Base-by-base conservation (phyloP, 2,329 filamentous ascomycete genomes). In the Botrytis byssoidea region DNA sequence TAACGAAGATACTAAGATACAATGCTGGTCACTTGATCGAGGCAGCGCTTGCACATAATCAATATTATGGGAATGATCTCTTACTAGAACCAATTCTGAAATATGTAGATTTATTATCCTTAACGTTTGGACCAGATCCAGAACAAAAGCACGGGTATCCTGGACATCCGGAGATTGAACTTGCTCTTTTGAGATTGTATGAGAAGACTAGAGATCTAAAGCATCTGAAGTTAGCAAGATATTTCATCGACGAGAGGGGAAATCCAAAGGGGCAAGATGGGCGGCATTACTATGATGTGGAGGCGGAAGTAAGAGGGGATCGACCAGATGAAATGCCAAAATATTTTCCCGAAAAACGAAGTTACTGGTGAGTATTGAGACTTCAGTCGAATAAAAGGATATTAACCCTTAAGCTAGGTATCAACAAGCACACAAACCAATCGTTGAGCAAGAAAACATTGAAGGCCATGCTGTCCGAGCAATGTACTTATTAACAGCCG, bases 1-100 rank as follows among this genome's bases (percentile, higher is more conserved):
- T 44, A 29, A 40, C 46, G 3, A 42, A 57, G 32, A 42, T 18
- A 29, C 20, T 14, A 57, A 87, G 86, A 74, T 89, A 90, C 78
- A 90, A 90, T 75, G 85, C 85, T 16, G 88, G 89, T 0, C 89
- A 91, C 79, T 81, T 91, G 18, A 89, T 90, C 66, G 89, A 91
- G 80, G 88, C 85, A 0, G 88, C 88, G 2, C 80, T 90, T 5
- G 87, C 88, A 0, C 88, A 91, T 74, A 80, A 84, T n/a, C 80
- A 85, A 4, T 83, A 85, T 60, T 89, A 87, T 77, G 81, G 84
- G 44, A 88, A 88, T 74, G 81, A 86, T 68, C 77, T 84, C 2
- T 80, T 91, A 4, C 80, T 90, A 9, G 83, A 84, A 18, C 85
- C 87, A 0, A 84, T 90, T 25, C 74, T 86, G 37, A 87, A 85